Evolutionary conservation across 23 red algal species (phyloP), one percentile per base, ranked within the genome.

Genomic region (Gracilaria vermiculophylla): DNA sequence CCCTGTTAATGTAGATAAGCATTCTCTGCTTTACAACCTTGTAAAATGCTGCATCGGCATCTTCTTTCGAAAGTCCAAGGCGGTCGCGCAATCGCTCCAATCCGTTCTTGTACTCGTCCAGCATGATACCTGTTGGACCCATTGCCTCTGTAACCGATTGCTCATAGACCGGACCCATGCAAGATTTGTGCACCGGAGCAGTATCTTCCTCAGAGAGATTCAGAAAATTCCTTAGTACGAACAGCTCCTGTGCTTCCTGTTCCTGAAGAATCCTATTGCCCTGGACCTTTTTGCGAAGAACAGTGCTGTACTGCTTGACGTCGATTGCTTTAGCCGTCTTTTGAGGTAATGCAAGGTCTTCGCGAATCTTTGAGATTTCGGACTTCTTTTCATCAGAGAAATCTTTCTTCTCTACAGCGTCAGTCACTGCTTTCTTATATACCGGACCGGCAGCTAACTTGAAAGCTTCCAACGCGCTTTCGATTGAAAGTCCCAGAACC

Each of bases 91-190:
- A 57, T 57, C 85, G 62, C 25, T 91, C 93, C 37, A 99, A 83
- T 53, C 87, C 97, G 15, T 75, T 91, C 55, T 85, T 86, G 84
- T 96, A 95, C 66, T 93, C 89, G 53, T 93, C 83, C 24, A 94
- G 85, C 74, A 99, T 99, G 11, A 99, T 95, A 50, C 97, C 97
- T 16, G 89, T 99, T 25, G 91, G 80, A 50, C 97, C 97, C 97
- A 99, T 99, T 45, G 92, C 92, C 36, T 99, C 97, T 37, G 83
- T 80, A 3, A 99, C 92, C 21, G 83, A 82, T 49, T 99, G 97
- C 48, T 91, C 87, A 82, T 95, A 99, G 20, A 94, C 89, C 56
- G 92, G 88, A 9, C 83, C 92, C 67, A 90, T 90, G 13, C 56
- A 53, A 13, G 77, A 79, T n/a, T 76, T 83, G 75, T 95, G 93